phyloP scores from a whole-genome alignment of 1,284 basidiomycete species.

The Cerioporus squamosus region DNA sequence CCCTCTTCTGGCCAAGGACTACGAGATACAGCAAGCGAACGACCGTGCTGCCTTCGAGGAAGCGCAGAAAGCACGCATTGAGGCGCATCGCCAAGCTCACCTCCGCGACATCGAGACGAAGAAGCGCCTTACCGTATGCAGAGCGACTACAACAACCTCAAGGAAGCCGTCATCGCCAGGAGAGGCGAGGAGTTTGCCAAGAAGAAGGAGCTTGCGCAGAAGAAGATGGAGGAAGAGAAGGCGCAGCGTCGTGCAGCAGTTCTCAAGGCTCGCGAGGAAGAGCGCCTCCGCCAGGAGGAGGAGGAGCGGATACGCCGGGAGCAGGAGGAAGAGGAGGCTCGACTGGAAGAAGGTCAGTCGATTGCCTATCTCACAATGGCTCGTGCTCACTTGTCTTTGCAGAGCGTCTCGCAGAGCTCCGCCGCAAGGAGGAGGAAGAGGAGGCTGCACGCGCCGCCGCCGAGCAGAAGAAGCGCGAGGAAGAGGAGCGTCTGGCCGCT shows the following conservation, averaged over 20 bases:
- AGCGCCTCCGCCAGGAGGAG: slow-evolving; percentile 49
- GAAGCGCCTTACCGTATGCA: slow-evolving; percentile 78
- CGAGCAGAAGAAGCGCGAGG: slow-evolving; percentile 61
- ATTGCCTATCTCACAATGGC: neutral
- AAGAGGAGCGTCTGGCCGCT: slow-evolving; percentile 59
- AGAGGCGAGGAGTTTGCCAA: slow-evolving; percentile 76
- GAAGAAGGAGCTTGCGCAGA: slow-evolving; percentile 61
- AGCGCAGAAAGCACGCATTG: slow-evolving; percentile 65
- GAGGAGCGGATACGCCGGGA: slow-evolving; percentile 52
- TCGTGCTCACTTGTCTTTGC: slow-evolving; percentile 9
- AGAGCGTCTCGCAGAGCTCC: slow-evolving; percentile 63
- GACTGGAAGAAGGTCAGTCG: slow-evolving; percentile 53
- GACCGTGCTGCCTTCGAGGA: slow-evolving; percentile 77
- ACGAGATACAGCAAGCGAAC: slow-evolving; percentile 82
- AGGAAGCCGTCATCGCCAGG: slow-evolving; percentile 63
- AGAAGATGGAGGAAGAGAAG: slow-evolving; percentile 89
- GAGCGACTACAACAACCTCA: slow-evolving; percentile 72
- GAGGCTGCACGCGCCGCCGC: slow-evolving; percentile 52
- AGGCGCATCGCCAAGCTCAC: slow-evolving; percentile 68
- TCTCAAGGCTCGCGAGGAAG: slow-evolving; percentile 62
- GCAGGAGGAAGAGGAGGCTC: slow-evolving; percentile 55
- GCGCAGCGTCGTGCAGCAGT: slow-evolving; percentile 66
- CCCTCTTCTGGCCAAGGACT: slow-evolving; percentile 86
- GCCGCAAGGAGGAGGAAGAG: slow-evolving; percentile 52
- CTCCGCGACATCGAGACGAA: slow-evolving; percentile 80